Percentiles rank a stretch among this genome's conserved stretches.
Conservation (phyloP, 2,329 filamentous ascomycete species). For the Colletotrichum sp. region DNA sequence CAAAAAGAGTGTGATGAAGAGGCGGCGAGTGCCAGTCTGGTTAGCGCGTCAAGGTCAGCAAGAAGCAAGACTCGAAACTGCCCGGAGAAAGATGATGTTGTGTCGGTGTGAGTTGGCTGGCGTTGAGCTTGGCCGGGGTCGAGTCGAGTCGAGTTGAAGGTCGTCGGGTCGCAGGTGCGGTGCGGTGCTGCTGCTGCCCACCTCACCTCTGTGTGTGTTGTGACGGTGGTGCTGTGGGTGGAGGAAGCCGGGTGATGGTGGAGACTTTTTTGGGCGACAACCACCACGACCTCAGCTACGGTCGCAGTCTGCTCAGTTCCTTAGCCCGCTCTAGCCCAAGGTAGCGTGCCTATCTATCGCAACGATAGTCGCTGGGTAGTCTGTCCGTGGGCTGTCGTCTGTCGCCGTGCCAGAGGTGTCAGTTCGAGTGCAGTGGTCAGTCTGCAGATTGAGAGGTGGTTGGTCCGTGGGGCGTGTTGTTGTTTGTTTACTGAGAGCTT, state of each 20-base stretch:
- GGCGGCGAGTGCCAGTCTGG: slow-evolving; percentile 12
- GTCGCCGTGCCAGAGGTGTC: not conserved
- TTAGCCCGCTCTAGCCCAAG: not conserved
- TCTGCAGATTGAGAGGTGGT: not conserved
- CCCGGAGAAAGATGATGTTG: slow-evolving; percentile 1
- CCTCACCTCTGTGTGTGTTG: not conserved
- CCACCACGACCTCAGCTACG: not conserved
- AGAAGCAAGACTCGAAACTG: slow-evolving; percentile 3
- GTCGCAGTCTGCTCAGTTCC: not conserved
- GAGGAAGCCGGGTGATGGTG: not conserved
- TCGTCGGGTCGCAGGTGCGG: not conserved
- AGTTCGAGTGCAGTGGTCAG: not conserved
- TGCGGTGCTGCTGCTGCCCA: not conserved
- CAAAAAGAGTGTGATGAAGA: slow-evolving; percentile 18
- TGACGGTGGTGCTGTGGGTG: not conserved
- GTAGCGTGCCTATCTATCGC: not conserved
- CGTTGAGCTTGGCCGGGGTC: slow-evolving; percentile 16
- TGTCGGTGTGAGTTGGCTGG: slow-evolving; percentile 23
- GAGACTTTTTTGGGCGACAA: not conserved
- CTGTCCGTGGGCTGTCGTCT: not conserved
- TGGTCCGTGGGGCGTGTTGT: slow-evolving; percentile 13
- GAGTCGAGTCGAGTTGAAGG: not conserved
- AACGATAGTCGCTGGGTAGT: not conserved
- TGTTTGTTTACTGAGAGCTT: slow-evolving; percentile 3
- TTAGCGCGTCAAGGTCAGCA: slow-evolving; percentile 9